Evolutionary conservation across 2,329 filamentous ascomycete species (phyloP).

Genomic region (Malbranchea cinnamomea): DNA sequence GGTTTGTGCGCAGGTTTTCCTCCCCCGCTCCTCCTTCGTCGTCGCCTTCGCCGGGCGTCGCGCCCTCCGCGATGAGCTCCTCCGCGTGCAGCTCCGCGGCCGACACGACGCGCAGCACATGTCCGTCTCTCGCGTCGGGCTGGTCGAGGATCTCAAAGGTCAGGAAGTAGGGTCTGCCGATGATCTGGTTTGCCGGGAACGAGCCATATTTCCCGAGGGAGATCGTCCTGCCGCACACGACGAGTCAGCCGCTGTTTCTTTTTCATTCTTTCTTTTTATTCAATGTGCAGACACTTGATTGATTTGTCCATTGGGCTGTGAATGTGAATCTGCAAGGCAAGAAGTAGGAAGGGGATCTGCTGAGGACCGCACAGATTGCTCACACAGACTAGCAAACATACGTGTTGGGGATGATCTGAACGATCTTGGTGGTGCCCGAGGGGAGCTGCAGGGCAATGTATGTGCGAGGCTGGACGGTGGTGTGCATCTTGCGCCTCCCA

Average conservation of each 20-base stretch:
- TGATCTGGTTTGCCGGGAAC: conserved; percentile 76
- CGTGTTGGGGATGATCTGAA: conserved; percentile 48
- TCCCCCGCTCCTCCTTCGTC: conserved; percentile 25
- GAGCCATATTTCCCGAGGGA: conserved; percentile 85
- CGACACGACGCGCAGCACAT: conserved; percentile 58
- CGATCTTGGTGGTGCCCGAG: conserved; percentile 42
- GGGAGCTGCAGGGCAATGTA: conserved; percentile 28
- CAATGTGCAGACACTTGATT: no score
- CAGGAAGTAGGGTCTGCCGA: conserved; percentile 80
- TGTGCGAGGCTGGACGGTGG: conserved; percentile 22
- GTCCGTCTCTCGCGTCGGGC: conserved; percentile 46
- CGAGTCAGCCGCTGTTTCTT: no score
- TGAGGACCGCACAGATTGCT: conserved; percentile 10
- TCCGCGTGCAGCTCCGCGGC: conserved; percentile 74
- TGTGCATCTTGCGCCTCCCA: conserved; percentile 25
- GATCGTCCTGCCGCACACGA: conserved; percentile 56
- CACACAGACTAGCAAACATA: conserved; percentile 33
- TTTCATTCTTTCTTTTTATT: no score
- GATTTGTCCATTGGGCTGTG: no score
- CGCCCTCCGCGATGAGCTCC: conserved; percentile 39
- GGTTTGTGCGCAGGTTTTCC: conserved; percentile 45
- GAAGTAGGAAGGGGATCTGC: no score
- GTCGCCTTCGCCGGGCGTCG: conserved; percentile 16
- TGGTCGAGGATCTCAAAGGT: conserved; percentile 81
- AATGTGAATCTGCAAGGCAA: no score